Base-by-base conservation (phyloP, 1,284 basidiomycete species). In the Ceratobasidium sp. region DNA sequence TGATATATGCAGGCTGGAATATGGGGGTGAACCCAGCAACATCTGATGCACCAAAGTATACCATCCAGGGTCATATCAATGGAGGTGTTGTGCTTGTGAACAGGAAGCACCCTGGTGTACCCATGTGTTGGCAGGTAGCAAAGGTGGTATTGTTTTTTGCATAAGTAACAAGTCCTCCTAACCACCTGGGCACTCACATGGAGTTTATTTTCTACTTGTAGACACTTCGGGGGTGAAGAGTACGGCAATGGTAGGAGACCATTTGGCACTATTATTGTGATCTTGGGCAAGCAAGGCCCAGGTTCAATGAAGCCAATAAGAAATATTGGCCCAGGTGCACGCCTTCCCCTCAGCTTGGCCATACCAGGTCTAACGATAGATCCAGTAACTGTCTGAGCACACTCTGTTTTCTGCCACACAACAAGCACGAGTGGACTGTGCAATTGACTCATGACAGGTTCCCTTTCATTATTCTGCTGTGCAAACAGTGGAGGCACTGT, bases 371-470 rank as follows among this genome's bases (percentile, higher is more conserved):
- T 39, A n/a, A 46, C 16, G 16, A 29, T 16, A 13, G n/a, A 13
- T 29, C 6, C 34, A 71, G 68, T 54, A 46, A 41, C 13, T 71
- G 22, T 46, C 68, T 6, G 29, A 48, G 43, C 41, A 22, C 58
- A 5, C 68, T 56, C 19, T 54, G 68, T 22, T 27, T 71, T 29
- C 54, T 22, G 9, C 11, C 54, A 24, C 54, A 46, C 43, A 48
- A 71, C 54, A 56, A 71, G 39, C 54, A 58, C n/a, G 68, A 71
- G 54, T 56, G 48, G 9, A 2, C 49, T 16, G 41, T 56, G 9
- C 68, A 71, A 31, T 2, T 27, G 22, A 34, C 43, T 1, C n/a
- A 41, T 16, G 22, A 31, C n/a, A 2, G 39, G n/a, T 14, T 46
- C 2, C 7, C 51, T 27, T 6, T 71, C 39, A 2, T 59, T 22